Base-by-base conservation (phyloP, 345 rosid species). In the Aquilaria malaccensis region DNA sequence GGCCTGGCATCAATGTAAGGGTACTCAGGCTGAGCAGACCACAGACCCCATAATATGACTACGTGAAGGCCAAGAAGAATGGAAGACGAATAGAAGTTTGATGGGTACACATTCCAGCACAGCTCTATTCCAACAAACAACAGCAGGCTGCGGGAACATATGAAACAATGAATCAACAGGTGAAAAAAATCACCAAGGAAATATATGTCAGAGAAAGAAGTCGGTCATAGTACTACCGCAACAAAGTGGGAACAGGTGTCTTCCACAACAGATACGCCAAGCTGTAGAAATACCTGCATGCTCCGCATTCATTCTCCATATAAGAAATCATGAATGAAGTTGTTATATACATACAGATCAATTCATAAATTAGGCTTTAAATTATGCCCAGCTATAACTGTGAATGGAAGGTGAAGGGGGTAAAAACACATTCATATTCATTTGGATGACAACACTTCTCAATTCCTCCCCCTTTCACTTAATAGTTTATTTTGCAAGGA, bases 21-120 rank as follows among this genome's bases (percentile, higher is more conserved):
- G 72, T 77, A 69, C 43, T 78, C 77, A 0, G 86, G 65, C 12
- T 85, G 81, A 45, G 79, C 85, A 37, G 71, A 74, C 90, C 95
- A 86, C 29, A 90, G 75, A 56, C 99, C 97, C 79, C 76, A 76
- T 9, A 94, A 72, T 51, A 84, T 74, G 30, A 77, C 49, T 37
- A 77, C 70, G 74, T 90, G 92, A 47, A 90, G 83, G 67, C 73
- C 71, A 33, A 86, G 63, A 52, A 94, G 85, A 70, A 79, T 60
- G 50, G 77, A 81, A 22, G 99, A 94, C 22, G 99, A 90, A 68
- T 70, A 74, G 7, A 65, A 22, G 62, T 72, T 83, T 48, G 97
- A 94, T 46, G 99, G 99, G 62, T 80, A 94, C 22, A 94, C 72
- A 62, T 94, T 94, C 99, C 99, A 90, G 84, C 97, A 94, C 3